Evolutionary conservation across 345 rosid genomes (phyloP), one percentile per base, ranked within the genome.

Genomic region (Gossypium stocksii): DNA sequence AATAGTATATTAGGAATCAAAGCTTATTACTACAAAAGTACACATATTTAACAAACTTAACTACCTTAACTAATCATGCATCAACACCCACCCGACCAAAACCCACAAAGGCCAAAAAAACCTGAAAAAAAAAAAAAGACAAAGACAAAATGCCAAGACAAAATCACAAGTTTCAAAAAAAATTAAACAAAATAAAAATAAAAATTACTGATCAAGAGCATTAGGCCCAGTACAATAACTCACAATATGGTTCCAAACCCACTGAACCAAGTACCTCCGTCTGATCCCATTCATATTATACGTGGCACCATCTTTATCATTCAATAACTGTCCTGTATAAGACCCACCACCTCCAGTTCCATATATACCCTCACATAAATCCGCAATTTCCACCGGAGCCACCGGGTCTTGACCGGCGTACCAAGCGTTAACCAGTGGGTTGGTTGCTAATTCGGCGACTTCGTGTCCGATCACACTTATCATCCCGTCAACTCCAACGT

Each of bases 261-360:
- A 94, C 89, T 94, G 98, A 57, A 94, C 88, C 86, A 94, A 82
- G 78, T 77, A 94, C 79, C 90, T 80, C 85, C 98, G 89, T 80
- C 93, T 59, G 82, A 91, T 85, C 70, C 98, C 98, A 41, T 92
- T 83, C 83, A 92, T 89, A 59, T 94, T 94, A 71, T 87, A 94
- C 84, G 98, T 94, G 85, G 92, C 93, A 6, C 93, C 93, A 77
- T 67, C 87, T 1, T 62, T 60, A 0, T 86, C 98, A 84, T 83
- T 83, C 83, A 88, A 49, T 76, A 92, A 53, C 82, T 94, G 97
- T 29, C 98, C 98, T 0, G 91, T 92, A 82, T 94, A 94, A 10
- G 98, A 94, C 43, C 98, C 98, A 14, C 98, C 98, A 3, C 98
- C 98, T 10, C 98, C 98, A 0, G 98, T 90, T 34, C 98, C 98